phyloP scores from a whole-genome alignment of 2,329 filamentous ascomycete species.

The Aspergillus neoniger region DNA sequence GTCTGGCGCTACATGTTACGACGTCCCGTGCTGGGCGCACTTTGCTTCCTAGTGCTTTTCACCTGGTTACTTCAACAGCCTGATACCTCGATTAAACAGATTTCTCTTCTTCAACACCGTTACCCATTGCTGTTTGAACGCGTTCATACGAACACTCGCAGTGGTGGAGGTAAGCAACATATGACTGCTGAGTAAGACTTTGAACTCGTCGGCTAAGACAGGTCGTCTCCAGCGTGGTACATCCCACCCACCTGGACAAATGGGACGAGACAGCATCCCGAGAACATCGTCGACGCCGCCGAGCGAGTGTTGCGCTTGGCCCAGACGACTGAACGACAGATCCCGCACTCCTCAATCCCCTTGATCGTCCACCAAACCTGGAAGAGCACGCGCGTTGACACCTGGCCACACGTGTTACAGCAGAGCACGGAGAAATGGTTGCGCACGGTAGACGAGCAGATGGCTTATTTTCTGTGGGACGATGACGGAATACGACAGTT shows the following conservation, averaged over 20 bases:
- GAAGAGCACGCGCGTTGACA: slow-evolving; percentile 29
- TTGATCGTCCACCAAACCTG: slow-evolving; percentile 38
- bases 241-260: slow-evolving; percentile 12
- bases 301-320: slow-evolving; percentile 24
- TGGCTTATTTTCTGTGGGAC: slow-evolving; percentile 40
- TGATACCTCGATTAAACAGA: neutral
- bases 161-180: neutral
- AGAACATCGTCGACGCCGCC: slow-evolving; percentile 32
- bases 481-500: slow-evolving; percentile 33
- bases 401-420: slow-evolving; percentile 28
- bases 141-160: neutral
- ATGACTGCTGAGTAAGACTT: too few species aligned
- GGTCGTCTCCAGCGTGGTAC: slow-evolving; percentile 14
- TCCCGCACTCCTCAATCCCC: slow-evolving; percentile 31
- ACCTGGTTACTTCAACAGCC: neutral
- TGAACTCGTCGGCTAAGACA: too few species aligned
- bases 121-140: neutral
- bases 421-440: slow-evolving; percentile 34
- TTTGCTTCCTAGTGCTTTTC: neutral
- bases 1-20: neutral
- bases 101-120: neutral
- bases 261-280: neutral
- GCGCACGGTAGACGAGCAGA: slow-evolving; percentile 22
- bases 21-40: neutral
- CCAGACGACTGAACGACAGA: slow-evolving; percentile 13